Percentiles rank a stretch among this genome's conserved stretches.
Conservation (phyloP, 345 rosid genomes). For the Sonneratia alba region DNA sequence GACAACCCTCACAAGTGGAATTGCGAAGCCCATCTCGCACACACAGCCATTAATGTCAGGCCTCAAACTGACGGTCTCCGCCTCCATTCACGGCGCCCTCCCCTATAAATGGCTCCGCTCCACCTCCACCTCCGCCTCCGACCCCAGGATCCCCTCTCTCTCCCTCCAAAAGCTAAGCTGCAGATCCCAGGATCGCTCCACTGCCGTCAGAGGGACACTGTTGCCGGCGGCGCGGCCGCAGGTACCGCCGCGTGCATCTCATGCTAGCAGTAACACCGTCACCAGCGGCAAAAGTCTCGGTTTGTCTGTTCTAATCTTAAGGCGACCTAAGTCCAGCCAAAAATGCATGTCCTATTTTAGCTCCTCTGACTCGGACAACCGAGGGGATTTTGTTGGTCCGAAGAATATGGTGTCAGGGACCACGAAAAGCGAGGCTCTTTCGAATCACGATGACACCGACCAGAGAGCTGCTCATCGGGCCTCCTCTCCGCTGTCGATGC, state of each 20-base stretch:
- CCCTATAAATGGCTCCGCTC: slow-evolving; percentile 22
- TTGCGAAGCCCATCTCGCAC: neutral
- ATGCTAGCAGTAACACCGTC: neutral
- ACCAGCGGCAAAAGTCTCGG: neutral
- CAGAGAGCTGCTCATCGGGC: slow-evolving; percentile 8
- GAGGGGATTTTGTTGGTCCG: slow-evolving; percentile 3
- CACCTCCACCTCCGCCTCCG: slow-evolving; percentile 11
- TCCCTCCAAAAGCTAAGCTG: neutral
- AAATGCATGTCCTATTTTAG: slow-evolving; percentile 10
- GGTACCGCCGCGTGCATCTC: slow-evolving; percentile 11
- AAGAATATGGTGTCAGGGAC: slow-evolving; percentile 48
- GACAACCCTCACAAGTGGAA: neutral
- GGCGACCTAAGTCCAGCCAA: slow-evolving; percentile 5
- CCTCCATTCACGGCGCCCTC: slow-evolving; percentile 17
- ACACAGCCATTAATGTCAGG: slow-evolving; percentile 5
- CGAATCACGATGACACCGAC: slow-evolving; percentile 11
- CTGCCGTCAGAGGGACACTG: neutral
- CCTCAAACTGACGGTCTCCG: slow-evolving; percentile 17
- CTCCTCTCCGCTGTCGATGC: slow-evolving; percentile 18
- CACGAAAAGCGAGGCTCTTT: slow-evolving; percentile 19
- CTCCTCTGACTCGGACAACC: slow-evolving; percentile 17
- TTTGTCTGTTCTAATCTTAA: neutral
- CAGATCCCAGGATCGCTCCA: neutral
- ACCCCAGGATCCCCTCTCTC: neutral
- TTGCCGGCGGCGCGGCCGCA: slow-evolving; percentile 3